These are phyloP conservation scores for Sedum album DNA, from an alignment of 164 flowering plant genomes.

Conservation along the genomic window DNA sequence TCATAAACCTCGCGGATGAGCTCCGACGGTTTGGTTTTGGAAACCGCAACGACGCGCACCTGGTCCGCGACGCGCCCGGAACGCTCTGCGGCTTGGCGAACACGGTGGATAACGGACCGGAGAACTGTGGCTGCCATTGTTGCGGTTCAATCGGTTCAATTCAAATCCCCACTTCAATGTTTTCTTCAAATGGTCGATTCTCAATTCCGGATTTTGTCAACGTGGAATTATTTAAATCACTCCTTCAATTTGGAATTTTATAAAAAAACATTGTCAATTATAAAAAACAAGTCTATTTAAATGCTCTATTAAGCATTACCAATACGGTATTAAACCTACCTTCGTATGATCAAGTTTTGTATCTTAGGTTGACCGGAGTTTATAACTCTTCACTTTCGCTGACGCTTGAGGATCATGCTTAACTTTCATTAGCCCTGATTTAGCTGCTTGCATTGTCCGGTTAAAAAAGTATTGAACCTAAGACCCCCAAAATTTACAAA, in stretches of 20 bases:
- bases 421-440: too few relatives aligned
- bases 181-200: not conserved
- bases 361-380: too few relatives aligned
- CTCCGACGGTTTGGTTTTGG: conserved; percentile 79
- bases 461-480: too few relatives aligned
- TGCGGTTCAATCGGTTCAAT: not conserved
- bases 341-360: too few relatives aligned
- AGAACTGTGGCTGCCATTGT: conserved; percentile 52
- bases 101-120: conserved; percentile 62
- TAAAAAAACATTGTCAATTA: too few relatives aligned
- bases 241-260: not conserved
- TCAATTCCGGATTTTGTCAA: not conserved
- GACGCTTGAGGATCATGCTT: too few relatives aligned
- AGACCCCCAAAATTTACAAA: too few relatives aligned
- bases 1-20: conserved; percentile 75
- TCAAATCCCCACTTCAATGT: not conserved
- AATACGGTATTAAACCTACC: too few relatives aligned
- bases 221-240: not conserved
- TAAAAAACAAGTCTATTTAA: too few relatives aligned
- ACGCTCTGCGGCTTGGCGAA: conserved; percentile 59
- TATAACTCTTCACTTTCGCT: too few relatives aligned
- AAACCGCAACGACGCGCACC: conserved; percentile 67
- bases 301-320: too few relatives aligned
- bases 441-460: too few relatives aligned
- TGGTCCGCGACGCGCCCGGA: conserved; percentile 42